Evolutionary conservation across 768 basidiomycete species (phyloP).

Genomic region (Leccinum variicolor): DNA sequence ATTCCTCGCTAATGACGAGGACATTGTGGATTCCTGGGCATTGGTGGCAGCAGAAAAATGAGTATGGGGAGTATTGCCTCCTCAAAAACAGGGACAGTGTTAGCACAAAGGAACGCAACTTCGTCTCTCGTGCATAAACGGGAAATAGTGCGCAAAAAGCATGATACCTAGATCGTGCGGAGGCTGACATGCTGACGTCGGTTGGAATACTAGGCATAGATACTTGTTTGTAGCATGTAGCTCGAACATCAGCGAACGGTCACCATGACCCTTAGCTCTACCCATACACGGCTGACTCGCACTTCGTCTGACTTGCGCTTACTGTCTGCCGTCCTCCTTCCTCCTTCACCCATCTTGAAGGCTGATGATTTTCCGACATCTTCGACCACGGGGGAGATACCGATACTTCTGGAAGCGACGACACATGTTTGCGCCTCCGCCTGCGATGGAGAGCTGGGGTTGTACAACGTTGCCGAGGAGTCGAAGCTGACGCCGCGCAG

Average conservation of each 20-base stretch:
- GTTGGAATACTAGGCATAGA: constrained; percentile 19
- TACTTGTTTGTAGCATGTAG: constrained; percentile 2
- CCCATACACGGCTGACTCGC: constrained; percentile 31
- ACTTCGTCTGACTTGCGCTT: constrained; percentile 42
- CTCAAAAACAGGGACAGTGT: constrained; percentile 55
- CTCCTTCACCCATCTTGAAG: constrained; percentile 46
- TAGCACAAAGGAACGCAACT: constrained; percentile 23
- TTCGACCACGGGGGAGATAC: constrained; percentile 48
- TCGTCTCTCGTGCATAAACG: constrained; percentile 6
- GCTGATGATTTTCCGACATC: constrained; percentile 35
- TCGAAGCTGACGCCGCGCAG: background rate
- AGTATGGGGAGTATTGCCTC: constrained; percentile 89
- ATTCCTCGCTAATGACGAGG: constrained; percentile 71
- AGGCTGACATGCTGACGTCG: constrained; percentile 17
- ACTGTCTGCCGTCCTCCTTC: constrained; percentile 34
- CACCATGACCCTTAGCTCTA: constrained; percentile 12
- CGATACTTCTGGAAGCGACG: constrained; percentile 40
- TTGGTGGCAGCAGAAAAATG: constrained; percentile 64
- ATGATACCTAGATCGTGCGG: constrained; percentile 7
- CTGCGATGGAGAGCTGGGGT: background rate
- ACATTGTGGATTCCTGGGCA: constrained; percentile 77
- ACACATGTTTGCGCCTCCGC: constrained; percentile 7
- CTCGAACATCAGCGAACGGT: background rate
- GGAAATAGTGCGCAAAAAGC: constrained; percentile 9
- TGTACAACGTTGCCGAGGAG: constrained; percentile 8